These are phyloP conservation scores for Xylaria acuta DNA, from an alignment of 495 filamentous ascomycete genomes.

Conservation along the genomic window DNA sequence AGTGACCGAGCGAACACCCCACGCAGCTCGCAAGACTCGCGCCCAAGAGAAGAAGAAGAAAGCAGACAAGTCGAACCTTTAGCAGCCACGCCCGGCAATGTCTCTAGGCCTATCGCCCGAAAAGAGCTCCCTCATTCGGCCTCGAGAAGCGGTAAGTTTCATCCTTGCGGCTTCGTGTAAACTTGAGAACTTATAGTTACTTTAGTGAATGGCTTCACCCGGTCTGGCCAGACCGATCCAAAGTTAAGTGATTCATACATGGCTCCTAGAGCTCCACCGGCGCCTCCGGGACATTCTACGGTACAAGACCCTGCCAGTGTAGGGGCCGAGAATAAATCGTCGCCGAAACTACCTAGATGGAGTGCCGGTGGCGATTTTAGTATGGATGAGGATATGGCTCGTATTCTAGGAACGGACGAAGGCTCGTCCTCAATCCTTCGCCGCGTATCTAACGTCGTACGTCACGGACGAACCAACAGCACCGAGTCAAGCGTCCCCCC, in stretches of 20 bases:
- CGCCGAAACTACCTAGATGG: constrained; percentile 76
- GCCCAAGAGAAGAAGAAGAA: constrained; percentile 51
- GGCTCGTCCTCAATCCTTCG: constrained; percentile 77
- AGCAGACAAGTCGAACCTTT: constrained; percentile 52
- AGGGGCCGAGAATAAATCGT: constrained; percentile 59
- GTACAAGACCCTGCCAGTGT: constrained; percentile 63
- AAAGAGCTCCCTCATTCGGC: constrained; percentile 53
- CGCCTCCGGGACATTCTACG: constrained; percentile 60
- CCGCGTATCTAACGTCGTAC: constrained; percentile 88
- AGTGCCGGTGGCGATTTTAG: constrained; percentile 78
- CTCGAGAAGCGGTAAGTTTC: constrained; percentile 46
- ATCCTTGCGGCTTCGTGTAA: neutral
- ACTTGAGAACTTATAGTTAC: constrained; percentile 21
- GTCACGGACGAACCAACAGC: constrained; percentile 91
- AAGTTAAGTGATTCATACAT: constrained; percentile 65
- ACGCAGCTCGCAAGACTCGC: constrained; percentile 56
- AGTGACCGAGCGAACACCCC: constrained; percentile 53
- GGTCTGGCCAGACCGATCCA: constrained; percentile 46
- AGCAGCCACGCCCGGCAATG: constrained; percentile 40
- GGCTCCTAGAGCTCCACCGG: constrained; percentile 66
- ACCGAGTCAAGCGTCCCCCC: constrained; percentile 53
- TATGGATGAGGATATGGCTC: constrained; percentile 89
- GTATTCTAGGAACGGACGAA: constrained; percentile 76
- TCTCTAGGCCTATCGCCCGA: constrained; percentile 50
- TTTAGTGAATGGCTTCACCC: constrained; percentile 47